Percentiles rank a stretch among this genome's conserved stretches.
Conservation (phyloP, 2,329 filamentous ascomycete species). For the Ilyonectria mors-panacis region DNA sequence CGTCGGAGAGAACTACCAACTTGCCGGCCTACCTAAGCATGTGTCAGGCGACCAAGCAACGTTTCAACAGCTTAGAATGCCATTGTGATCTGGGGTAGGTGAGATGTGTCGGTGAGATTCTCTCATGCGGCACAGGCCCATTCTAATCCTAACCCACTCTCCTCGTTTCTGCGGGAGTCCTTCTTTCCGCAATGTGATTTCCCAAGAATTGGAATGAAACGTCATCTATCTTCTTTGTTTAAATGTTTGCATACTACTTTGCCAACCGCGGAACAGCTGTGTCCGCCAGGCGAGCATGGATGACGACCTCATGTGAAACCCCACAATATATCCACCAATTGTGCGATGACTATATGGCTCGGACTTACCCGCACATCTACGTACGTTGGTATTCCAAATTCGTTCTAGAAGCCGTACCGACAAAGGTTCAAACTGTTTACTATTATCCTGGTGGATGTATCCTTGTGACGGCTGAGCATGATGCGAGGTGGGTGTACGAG, state of each 20-base stretch:
- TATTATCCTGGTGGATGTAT: background rate
- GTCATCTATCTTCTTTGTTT: background rate
- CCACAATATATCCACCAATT: conserved; percentile 13
- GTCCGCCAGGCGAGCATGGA: background rate
- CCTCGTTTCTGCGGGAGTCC: background rate
- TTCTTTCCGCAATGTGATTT: background rate
- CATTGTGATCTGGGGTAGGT: background rate
- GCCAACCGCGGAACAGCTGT: background rate
- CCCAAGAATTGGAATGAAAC: background rate
- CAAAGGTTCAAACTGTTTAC: background rate
- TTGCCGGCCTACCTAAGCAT: background rate
- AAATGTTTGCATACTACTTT: background rate
- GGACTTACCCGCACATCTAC: background rate
- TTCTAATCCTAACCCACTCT: no score
- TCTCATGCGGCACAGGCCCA: background rate
- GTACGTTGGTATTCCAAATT: background rate
- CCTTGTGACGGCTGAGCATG: background rate
- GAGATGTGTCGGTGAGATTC: background rate
- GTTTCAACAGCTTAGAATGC: background rate
- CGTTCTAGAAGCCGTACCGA: background rate
- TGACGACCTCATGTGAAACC: background rate
- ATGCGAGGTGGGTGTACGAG: background rate
- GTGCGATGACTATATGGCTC: background rate
- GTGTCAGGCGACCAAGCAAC: background rate
- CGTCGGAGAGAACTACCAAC: background rate